A percentile compares a stretch with the other conserved stretches of the same genome.
phyloP scores from a whole-genome alignment of 1,284 basidiomycete genomes.

The Apiotrichum domesticum region DNA sequence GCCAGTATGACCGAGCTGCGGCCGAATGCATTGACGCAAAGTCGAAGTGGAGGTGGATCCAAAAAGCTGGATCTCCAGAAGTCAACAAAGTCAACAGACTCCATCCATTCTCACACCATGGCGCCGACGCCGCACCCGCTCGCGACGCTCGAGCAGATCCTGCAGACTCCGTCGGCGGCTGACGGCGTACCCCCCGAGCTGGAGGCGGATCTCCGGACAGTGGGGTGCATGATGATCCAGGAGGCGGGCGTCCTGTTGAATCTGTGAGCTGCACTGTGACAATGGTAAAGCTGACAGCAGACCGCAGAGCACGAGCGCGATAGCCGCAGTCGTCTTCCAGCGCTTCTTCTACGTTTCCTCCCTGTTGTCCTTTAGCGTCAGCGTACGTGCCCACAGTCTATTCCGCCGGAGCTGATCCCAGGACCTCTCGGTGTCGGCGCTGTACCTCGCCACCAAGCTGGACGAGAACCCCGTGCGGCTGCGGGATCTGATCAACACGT shows the following conservation, averaged over 20 bases:
- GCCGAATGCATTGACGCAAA: background rate
- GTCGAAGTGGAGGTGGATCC: slow-evolving; percentile 2
- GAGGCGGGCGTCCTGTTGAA: slow-evolving; percentile 84
- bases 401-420: slow-evolving; percentile 35
- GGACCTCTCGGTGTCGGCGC: slow-evolving; percentile 87
- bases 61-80: no score
- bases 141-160: slow-evolving; percentile 71
- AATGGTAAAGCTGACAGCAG: slow-evolving; percentile 48
- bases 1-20: no score
- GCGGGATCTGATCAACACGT: slow-evolving; percentile 90
- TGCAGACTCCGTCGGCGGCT: slow-evolving; percentile 66
- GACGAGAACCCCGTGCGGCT: slow-evolving; percentile 88
- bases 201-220: slow-evolving; percentile 78
- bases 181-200: slow-evolving; percentile 75
- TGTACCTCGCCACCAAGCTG: slow-evolving; percentile 92
- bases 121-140: slow-evolving; percentile 62
- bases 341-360: slow-evolving; percentile 95
- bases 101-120: slow-evolving; percentile 1
- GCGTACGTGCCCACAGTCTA: slow-evolving; percentile 53
- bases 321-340: slow-evolving; percentile 93
- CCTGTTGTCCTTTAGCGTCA: slow-evolving; percentile 85
- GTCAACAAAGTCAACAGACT: no score
- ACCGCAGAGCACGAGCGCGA: slow-evolving; percentile 93
- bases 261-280: slow-evolving; percentile 53
- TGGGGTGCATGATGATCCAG: slow-evolving; percentile 87